Evolutionary conservation across 148 eudicot genomes (phyloP).

Genomic region (Rhododendron mucronatum): DNA sequence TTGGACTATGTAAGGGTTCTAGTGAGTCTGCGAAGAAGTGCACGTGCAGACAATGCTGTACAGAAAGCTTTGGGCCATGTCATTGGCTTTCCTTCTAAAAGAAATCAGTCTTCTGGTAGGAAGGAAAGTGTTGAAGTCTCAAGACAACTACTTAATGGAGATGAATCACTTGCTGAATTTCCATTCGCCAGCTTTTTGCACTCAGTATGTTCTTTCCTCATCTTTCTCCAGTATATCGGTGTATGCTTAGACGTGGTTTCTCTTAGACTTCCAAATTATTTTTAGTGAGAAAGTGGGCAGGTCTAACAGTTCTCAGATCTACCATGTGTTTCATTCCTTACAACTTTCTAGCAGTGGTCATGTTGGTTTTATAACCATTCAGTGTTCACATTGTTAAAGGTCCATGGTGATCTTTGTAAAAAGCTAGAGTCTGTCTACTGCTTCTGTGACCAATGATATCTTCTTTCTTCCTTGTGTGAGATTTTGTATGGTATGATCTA

Average conservation of each 20-base stretch:
- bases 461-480: neutral
- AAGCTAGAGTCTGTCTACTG: neutral
- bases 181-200: conserved; percentile 81
- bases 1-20: conserved; percentile 82
- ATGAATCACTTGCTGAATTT: conserved; percentile 90
- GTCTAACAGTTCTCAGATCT: neutral
- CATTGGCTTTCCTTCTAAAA: conserved; percentile 48
- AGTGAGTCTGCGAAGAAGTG: conserved; percentile 60
- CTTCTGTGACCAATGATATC: neutral
- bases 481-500: neutral
- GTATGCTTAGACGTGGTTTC: neutral
- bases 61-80: conserved; percentile 58
- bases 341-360: neutral
- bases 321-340: neutral
- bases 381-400: neutral
- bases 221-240: neutral
- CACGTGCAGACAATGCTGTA: conserved; percentile 60
- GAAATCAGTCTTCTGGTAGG: conserved; percentile 29
- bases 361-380: neutral
- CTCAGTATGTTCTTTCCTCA: conserved; percentile 40
- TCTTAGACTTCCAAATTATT: conserved; percentile 2
- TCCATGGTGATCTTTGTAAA: neutral
- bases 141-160: conserved; percentile 55
- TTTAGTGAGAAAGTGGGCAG: neutral
- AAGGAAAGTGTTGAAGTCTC: conserved; percentile 23